phyloP scores from a whole-genome alignment of 2,329 filamentous ascomycete species.

The Microcyclosporella mali region DNA sequence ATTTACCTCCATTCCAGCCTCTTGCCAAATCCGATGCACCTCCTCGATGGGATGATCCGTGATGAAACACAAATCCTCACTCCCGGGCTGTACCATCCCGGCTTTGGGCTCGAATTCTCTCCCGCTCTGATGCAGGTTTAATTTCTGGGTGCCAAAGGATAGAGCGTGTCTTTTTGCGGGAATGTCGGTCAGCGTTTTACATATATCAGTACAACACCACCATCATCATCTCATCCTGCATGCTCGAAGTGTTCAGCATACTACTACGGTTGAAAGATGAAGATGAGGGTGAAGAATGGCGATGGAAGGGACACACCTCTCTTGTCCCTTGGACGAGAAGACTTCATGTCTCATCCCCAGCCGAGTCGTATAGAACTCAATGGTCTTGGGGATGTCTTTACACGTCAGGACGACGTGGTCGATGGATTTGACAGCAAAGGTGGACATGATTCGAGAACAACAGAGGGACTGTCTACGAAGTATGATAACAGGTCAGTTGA shows the following conservation, averaged over 20 bases:
- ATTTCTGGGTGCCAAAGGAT: constrained; percentile 53
- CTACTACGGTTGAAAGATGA: too few relatives aligned
- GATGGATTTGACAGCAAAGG: constrained; percentile 38
- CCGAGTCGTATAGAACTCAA: constrained; percentile 50
- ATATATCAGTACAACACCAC: too few relatives aligned
- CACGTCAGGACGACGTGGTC: constrained; percentile 59
- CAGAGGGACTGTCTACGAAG: too few relatives aligned
- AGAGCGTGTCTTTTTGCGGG: constrained; percentile 44
- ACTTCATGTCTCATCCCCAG: constrained; percentile 53
- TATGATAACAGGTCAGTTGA: too few relatives aligned
- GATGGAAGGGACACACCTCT: constrained; percentile 15
- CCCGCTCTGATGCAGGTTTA: constrained; percentile 53
- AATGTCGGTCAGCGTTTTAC: constrained; percentile 26
- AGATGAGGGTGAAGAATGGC: not conserved
- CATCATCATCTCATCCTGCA: too few relatives aligned
- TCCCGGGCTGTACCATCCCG: constrained; percentile 46
- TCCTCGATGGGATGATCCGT: constrained; percentile 46
- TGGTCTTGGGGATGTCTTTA: constrained; percentile 43
- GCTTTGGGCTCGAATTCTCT: constrained; percentile 56
- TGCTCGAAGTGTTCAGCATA: too few relatives aligned
- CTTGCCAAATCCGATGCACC: constrained; percentile 39
- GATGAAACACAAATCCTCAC: constrained; percentile 56
- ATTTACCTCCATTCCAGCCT: constrained; percentile 42
- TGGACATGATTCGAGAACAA: constrained; percentile 12
- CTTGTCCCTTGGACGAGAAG: constrained; percentile 39